Percentiles rank a stretch among this genome's conserved stretches.
Conservation (phyloP, 352 stramenopile genomes). For the Pythium oligandrum region DNA sequence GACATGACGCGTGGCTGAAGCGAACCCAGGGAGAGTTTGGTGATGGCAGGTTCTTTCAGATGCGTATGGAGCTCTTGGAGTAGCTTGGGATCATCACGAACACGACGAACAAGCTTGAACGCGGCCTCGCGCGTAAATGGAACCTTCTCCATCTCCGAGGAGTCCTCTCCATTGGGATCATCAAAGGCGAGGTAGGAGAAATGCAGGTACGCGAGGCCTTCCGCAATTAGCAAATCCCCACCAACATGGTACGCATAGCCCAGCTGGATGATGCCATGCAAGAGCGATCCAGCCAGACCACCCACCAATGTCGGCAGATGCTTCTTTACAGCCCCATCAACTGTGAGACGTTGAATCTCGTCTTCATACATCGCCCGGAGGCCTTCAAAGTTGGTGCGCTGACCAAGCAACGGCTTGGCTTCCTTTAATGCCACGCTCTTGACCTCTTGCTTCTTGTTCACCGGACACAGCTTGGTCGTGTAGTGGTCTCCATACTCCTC, state of each 20-base stretch:
- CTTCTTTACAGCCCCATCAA: constrained; percentile 20
- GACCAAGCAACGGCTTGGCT: constrained; percentile 15
- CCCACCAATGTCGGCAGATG: constrained; percentile 22
- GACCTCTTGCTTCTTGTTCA: constrained; percentile 5
- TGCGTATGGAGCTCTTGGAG: constrained; percentile 6
- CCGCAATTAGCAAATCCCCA: constrained; percentile 19
- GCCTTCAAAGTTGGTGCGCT: constrained; percentile 27
- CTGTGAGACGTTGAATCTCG: constrained; percentile 21
- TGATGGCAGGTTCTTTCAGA: constrained; percentile 6
- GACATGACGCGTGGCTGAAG: constrained; percentile 21
- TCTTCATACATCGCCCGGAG: constrained; percentile 26
- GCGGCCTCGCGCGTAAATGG: constrained; percentile 18
- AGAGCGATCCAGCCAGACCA: constrained; percentile 25
- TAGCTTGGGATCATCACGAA: constrained; percentile 7
- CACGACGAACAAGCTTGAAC: background rate
- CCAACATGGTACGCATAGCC: constrained; percentile 30
- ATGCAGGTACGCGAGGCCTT: constrained; percentile 32
- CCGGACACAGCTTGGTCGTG: constrained; percentile 20
- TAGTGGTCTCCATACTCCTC: constrained; percentile 22
- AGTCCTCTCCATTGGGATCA: background rate
- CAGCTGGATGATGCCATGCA: constrained; percentile 36
- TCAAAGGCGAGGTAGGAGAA: constrained; percentile 31
- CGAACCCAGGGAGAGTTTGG: background rate
- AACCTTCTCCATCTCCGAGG: background rate
- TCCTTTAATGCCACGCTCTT: constrained; percentile 8